These are phyloP conservation scores for Ogataea wickerhamii DNA, from an alignment of 805 yeast genomes.

Conservation along the genomic window DNA sequence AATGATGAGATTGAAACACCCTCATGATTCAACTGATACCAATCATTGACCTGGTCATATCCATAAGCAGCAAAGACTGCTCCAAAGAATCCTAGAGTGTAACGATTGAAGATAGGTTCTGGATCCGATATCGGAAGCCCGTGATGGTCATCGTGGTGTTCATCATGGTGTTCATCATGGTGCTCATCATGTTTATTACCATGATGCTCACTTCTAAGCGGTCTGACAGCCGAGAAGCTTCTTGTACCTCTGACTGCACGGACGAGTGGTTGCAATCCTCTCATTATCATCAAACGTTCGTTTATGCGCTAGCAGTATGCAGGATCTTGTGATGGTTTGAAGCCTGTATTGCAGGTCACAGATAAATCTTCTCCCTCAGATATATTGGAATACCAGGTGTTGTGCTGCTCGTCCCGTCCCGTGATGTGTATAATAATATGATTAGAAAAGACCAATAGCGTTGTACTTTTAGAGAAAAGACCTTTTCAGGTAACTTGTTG, in stretches of 20 bases:
- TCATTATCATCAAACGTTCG: too few species aligned
- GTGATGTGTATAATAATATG: too few species aligned
- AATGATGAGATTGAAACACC: conserved; percentile 25
- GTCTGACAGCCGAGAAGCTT: conserved; percentile 3
- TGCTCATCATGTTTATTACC: conserved; percentile 10
- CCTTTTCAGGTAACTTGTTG: too few species aligned
- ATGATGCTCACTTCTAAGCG: conserved; percentile 6
- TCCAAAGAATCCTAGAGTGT: conserved; percentile 21
- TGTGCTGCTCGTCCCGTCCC: too few species aligned
- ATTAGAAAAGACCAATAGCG: too few species aligned
- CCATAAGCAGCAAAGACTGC: conserved; percentile 35
- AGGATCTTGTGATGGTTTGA: too few species aligned
- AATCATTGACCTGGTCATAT: conserved; percentile 45
- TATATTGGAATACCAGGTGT: too few species aligned
- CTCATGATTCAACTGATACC: conserved; percentile 44
- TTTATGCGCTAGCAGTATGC: too few species aligned
- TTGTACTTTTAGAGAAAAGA: too few species aligned
- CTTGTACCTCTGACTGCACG: neutral
- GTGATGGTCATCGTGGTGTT: conserved; percentile 17
- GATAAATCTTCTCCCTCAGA: too few species aligned
- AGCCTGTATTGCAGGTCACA: too few species aligned
- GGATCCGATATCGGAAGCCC: conserved; percentile 24
- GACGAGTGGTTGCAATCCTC: neutral
- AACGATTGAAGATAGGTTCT: conserved; percentile 28
- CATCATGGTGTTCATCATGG: conserved; percentile 11